Conservation (phyloP, 148 eudicot genomes). For the Rhododendron molle region DNA sequence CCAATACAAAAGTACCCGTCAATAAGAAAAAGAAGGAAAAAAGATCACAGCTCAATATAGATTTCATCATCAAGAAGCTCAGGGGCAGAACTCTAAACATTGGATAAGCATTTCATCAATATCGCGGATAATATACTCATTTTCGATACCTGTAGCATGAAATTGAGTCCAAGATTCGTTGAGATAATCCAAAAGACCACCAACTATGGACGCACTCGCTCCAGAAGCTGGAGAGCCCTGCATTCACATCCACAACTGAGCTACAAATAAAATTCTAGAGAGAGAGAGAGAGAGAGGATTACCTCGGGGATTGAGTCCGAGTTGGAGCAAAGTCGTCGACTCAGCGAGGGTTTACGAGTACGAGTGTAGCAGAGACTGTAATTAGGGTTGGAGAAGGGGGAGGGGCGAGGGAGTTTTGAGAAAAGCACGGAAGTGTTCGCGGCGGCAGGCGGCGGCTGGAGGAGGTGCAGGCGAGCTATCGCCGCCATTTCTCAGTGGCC, state of each 20-base stretch:
- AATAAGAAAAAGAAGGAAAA: not conserved
- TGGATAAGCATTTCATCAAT: not conserved
- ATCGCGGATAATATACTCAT: not conserved
- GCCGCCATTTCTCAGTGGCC: slow-evolving; percentile 17
- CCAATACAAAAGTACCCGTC: not conserved
- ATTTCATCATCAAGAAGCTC: not conserved
- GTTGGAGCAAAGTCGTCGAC: slow-evolving; percentile 40
- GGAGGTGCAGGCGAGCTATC: slow-evolving; percentile 40
- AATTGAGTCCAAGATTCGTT: slow-evolving; percentile 99
- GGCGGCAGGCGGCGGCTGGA: slow-evolving; percentile 30
- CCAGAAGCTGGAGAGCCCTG: slow-evolving; percentile 31
- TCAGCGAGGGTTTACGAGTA: slow-evolving; percentile 26
- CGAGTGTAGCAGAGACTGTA: not conserved
- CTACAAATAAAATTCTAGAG: not conserved
- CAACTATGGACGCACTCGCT: slow-evolving; percentile 62
- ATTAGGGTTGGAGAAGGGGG: slow-evolving; percentile 7
- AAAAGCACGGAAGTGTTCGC: slow-evolving; percentile 15
- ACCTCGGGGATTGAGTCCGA: slow-evolving; percentile 36
- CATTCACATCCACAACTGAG: not conserved
- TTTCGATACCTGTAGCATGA: slow-evolving; percentile 80
- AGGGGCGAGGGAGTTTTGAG: slow-evolving; percentile 14
- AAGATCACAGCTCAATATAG: not conserved
- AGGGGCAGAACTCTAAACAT: not conserved
- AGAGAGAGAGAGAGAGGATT: not conserved
- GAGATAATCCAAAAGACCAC: slow-evolving; percentile 82